Base-by-base conservation (phyloP, 2,329 filamentous ascomycete species). In the Aaosphaeria arxii region DNA sequence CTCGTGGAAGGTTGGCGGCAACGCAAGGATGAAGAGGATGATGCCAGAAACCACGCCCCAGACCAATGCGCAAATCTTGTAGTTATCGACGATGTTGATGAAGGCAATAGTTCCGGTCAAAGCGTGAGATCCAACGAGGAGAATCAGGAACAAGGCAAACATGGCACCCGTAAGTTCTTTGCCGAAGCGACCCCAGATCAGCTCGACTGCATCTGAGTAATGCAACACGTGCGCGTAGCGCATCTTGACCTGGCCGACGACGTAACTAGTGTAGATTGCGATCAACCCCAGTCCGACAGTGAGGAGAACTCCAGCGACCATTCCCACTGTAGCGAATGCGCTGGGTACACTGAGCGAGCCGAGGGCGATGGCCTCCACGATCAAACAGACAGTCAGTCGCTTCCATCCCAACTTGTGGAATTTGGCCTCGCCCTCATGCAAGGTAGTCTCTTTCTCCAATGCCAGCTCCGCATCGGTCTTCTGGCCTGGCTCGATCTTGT, bases 41-140 rank as follows among this genome's bases (percentile, higher is more conserved):
- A 79, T 65, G 53, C 84, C 62, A 0, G 83, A 85, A 1, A 86
- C 73, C 7, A 86, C 72, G 7, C 80, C 81, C 73, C 83, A 88
- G 3, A 84, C 76, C 47, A 88, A 81, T 6, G 83, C 84, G 67
- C 85, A 89, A 1, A 78, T 79, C 13, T 13, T 44, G 51, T 84
- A 77, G 11, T 81, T 69, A 31, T 83, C 83, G 44, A 89, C 74
- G 46, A 80, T 83, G 62, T 84, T 84, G 69, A 88, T 82, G 45
- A 64, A 68, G 58, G 85, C 85, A 57, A 89, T 86, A 32, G 79
- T 82, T 55, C 87, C 88, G 0, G 86, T 88, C 54, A 89, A 73
- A 47, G 86, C 77, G 70, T 90, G 87, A 17, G 85, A 87, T 42
- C 82, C 84, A 64, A 87, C 84, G 53, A 87, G 78, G 68, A 90